Conservation (phyloP, 2,329 filamentous ascomycete species). For the Plenodomus lindquistii region DNA sequence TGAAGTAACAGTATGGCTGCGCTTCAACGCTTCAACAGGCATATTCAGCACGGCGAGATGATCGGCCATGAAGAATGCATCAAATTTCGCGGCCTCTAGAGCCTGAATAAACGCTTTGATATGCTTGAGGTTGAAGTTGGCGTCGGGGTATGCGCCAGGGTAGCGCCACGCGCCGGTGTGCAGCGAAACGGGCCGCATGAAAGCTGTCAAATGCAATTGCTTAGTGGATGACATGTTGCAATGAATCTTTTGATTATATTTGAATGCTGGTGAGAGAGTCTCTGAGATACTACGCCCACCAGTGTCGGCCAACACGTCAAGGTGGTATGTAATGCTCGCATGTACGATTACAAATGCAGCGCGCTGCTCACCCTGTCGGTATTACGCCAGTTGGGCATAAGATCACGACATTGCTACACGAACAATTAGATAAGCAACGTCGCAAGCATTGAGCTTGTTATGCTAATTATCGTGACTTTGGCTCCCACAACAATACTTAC, state of each 20-base stretch:
- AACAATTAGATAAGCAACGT: too few species aligned
- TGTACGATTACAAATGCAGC: too few species aligned
- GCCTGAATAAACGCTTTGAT: constrained; percentile 56
- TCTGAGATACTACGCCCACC: too few species aligned
- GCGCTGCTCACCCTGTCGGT: too few species aligned
- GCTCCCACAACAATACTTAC: too few species aligned
- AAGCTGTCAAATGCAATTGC: constrained; percentile 56
- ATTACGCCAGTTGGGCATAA: too few species aligned
- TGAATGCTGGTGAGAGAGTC: too few species aligned
- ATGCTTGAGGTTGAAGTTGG: constrained; percentile 60
- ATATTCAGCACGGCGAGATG: constrained; percentile 68
- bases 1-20: constrained; percentile 60
- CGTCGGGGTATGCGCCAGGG: constrained; percentile 58
- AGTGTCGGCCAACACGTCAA: too few species aligned
- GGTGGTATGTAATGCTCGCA: too few species aligned
- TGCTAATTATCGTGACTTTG: too few species aligned
- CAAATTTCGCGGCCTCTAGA: constrained; percentile 42
- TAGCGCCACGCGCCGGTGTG: constrained; percentile 63
- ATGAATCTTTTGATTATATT: neutral
- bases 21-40: constrained; percentile 57
- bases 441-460: too few species aligned
- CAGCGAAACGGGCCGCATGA: constrained; percentile 62
- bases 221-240: constrained; percentile 11
- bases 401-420: too few species aligned
- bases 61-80: constrained; percentile 47